Evolutionary conservation across 2,329 filamentous ascomycete species (phyloP), one percentile per base, ranked within the genome.

Genomic region (Nannizzia gypsea): DNA sequence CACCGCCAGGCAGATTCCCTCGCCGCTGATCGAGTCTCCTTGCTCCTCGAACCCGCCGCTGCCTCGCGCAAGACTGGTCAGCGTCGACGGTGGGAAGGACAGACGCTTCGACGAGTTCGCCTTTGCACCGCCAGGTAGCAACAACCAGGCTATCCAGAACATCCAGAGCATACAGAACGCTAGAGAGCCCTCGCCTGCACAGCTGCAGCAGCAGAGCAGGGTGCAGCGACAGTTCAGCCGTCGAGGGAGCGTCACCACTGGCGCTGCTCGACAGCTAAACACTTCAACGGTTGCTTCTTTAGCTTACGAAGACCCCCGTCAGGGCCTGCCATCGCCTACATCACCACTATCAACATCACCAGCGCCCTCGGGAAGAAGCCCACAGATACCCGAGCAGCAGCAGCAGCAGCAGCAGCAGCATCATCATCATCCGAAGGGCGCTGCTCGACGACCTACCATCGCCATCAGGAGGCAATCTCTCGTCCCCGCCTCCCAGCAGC

Each of bases 401-500:
- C n/a, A n/a, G n/a, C n/a, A n/a, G n/a, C n/a, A n/a, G n/a, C n/a
- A n/a, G n/a, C n/a, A n/a, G n/a, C n/a, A n/a, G n/a, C n/a, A 40
- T 40, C 4, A 6, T 40, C 4, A 3, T n/a, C 9, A 40, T n/a
- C 42, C 15, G 11, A 46, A 46, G 46, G 46, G 17, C n/a, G 68
- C 34, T n/a, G n/a, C 69, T 70, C 56, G 56, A 38, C 72, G 72
- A 36, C 72, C 71, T 15, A 70, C 67, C 50, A 64, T 73, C 56
- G 67, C 68, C 15, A 61, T 68, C 46, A 72, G 74, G 52, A 69
- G 71, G 9, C 73, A 75, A 62, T 75, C 73, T 59, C 67, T 76
- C 55, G 69, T 75, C 40, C 69, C 72, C n/a, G 60, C 67, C 2
- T 69, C 71, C 28, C 72, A 74, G 42, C 73, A 74, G 60, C 67